phyloP scores from a whole-genome alignment of 75 land plant species.

The Cunninghamia lanceolata region DNA sequence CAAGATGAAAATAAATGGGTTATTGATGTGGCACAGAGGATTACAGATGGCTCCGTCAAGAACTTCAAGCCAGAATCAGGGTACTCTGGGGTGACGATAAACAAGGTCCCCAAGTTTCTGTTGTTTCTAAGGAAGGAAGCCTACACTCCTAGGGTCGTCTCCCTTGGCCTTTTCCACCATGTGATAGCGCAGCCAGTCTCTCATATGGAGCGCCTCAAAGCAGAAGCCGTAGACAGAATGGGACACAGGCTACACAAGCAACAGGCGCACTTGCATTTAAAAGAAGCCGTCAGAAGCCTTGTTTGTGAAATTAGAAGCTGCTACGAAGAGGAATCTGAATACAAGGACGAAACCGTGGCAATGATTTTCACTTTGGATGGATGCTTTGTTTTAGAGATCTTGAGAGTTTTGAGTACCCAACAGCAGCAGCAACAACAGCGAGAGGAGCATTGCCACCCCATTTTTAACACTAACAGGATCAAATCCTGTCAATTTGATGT shows the following conservation, averaged over 20 bases:
- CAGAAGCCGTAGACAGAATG: not conserved
- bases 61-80: too few relatives aligned
- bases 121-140: not conserved
- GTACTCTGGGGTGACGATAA: not conserved
- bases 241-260: not conserved
- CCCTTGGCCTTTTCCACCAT: not conserved
- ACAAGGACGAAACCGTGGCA: not conserved
- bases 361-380: not conserved
- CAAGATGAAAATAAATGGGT: not conserved
- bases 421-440: too few relatives aligned
- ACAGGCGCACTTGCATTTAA: not conserved
- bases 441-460: not conserved
- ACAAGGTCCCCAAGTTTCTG: not conserved
- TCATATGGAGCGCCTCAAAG: not conserved
- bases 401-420: not conserved
- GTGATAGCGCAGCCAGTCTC: not conserved
- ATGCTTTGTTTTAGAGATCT: not conserved
- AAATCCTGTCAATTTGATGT: not conserved
- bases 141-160: not conserved
- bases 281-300: not conserved
- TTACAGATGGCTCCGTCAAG: not conserved
- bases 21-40: not conserved
- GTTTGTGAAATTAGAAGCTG: not conserved
- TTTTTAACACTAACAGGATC: not conserved
- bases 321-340: not conserved